Conservation (phyloP, 1,139 yeast genomes). For the Taphrina flavorubra region DNA sequence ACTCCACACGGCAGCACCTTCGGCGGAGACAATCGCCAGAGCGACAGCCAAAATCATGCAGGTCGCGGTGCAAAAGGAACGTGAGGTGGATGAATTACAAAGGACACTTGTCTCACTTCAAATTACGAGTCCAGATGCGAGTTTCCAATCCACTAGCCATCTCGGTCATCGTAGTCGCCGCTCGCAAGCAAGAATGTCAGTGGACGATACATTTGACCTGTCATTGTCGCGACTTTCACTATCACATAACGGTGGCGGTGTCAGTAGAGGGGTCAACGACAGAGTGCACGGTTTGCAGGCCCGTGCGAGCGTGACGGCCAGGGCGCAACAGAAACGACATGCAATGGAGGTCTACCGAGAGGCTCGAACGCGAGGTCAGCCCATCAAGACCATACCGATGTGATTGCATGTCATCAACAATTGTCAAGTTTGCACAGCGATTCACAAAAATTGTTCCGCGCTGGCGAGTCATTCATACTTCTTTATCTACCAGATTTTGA, state of each 20-base stretch:
- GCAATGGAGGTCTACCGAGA: conserved; percentile 14
- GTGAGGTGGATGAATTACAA: conserved; percentile 17
- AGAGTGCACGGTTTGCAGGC: not conserved
- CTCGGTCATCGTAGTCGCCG: not conserved
- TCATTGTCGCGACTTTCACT: conserved; percentile 18
- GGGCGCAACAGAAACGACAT: not conserved
- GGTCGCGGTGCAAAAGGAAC: not conserved
- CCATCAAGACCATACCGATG: conserved; percentile 7
- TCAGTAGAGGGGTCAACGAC: not conserved
- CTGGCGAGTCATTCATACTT: too few species aligned
- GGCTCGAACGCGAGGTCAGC: not conserved
- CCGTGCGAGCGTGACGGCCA: not conserved
- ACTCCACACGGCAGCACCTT: conserved; percentile 8
- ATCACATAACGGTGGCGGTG: not conserved
- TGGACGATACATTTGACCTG: conserved; percentile 18
- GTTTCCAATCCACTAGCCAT: not conserved
- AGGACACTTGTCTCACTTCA: conserved; percentile 8
- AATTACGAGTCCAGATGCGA: conserved; percentile 6
- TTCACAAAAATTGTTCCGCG: too few species aligned
- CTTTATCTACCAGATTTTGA: too few species aligned
- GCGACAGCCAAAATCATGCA: conserved; percentile 35
- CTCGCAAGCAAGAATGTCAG: conserved; percentile 8
- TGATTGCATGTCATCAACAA: not conserved
- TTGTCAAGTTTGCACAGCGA: not conserved
- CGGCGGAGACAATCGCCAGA: conserved; percentile 36